Conservation (phyloP, 805 yeast genomes). For the Ascoidea rubescens region DNA sequence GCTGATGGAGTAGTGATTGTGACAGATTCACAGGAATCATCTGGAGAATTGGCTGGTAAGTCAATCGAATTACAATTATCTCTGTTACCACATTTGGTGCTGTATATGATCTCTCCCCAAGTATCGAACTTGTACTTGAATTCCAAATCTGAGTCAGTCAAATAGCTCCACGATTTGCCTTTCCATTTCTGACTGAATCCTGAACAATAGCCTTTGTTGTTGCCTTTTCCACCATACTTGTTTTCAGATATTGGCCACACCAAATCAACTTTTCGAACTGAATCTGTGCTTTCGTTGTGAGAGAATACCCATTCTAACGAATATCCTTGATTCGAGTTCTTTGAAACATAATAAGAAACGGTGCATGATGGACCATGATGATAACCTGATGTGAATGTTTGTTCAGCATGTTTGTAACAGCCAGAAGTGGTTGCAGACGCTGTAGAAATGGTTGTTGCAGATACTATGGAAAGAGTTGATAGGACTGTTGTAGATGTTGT, state of each 20-base stretch:
- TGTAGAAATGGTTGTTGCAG: too few species aligned
- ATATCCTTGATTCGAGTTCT: not conserved
- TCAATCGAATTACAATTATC: not conserved
- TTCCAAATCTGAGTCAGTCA: not conserved
- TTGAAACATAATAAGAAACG: not conserved
- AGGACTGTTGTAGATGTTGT: too few species aligned
- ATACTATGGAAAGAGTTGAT: too few species aligned
- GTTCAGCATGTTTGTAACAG: too few species aligned
- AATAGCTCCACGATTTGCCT: not conserved
- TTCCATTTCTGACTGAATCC: not conserved
- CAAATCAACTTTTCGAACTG: not conserved
- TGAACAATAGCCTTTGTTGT: not conserved
- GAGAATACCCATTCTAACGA: not conserved
- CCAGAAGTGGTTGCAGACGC: too few species aligned
- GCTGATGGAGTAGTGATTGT: not conserved
- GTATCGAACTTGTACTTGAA: not conserved
- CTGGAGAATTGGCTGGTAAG: not conserved
- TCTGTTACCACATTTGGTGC: not conserved
- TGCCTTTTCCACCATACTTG: not conserved
- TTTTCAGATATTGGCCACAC: not conserved
- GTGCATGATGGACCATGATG: not conserved
- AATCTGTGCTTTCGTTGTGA: not conserved
- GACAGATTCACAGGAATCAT: not conserved
- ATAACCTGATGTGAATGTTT: too few species aligned
- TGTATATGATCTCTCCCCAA: not conserved